These are phyloP conservation scores for Nymphaea colorata DNA, from an alignment of 164 flowering plant genomes.

Conservation along the genomic window DNA sequence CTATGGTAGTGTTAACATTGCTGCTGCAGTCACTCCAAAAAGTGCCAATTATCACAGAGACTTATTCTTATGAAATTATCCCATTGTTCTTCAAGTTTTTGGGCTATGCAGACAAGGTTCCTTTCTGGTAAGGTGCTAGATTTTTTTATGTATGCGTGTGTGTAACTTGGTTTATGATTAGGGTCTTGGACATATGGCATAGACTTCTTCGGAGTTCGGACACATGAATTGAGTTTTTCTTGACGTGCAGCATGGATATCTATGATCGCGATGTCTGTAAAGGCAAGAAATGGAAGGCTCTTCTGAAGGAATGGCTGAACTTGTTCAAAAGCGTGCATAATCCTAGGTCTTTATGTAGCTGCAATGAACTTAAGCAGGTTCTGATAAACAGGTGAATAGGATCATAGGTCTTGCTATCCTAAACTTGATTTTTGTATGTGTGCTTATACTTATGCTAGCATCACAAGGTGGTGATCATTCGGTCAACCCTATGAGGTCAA, in stretches of 20 bases:
- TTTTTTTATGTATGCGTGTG: neutral
- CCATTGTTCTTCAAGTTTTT: slow-evolving; percentile 68
- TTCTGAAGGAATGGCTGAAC: slow-evolving; percentile 82
- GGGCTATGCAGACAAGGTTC: slow-evolving; percentile 41
- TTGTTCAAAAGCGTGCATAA: slow-evolving; percentile 59
- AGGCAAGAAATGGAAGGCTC: slow-evolving; percentile 69
- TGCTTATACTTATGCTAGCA: too few relatives aligned
- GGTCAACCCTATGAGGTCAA: too few relatives aligned
- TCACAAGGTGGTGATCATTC: too few relatives aligned
- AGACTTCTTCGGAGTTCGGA: too few relatives aligned
- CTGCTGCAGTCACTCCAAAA: slow-evolving; percentile 71
- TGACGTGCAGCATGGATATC: slow-evolving; percentile 38
- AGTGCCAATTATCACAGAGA: slow-evolving; percentile 38
- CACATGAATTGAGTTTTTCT: neutral
- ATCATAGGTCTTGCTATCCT: too few relatives aligned
- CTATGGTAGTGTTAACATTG: slow-evolving; percentile 34
- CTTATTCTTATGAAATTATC: slow-evolving; percentile 47
- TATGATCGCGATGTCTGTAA: slow-evolving; percentile 32
- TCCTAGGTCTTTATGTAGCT: slow-evolving; percentile 36
- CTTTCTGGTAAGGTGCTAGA: slow-evolving; percentile 27
- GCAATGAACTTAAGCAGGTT: slow-evolving; percentile 54
- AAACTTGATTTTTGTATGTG: too few relatives aligned
- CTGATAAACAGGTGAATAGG: slow-evolving; percentile 47
- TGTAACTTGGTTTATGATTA: neutral
- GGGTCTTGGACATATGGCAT: too few relatives aligned